Conservation (phyloP, 495 filamentous ascomycete species). For the Talaromyces proteolyticus region DNA sequence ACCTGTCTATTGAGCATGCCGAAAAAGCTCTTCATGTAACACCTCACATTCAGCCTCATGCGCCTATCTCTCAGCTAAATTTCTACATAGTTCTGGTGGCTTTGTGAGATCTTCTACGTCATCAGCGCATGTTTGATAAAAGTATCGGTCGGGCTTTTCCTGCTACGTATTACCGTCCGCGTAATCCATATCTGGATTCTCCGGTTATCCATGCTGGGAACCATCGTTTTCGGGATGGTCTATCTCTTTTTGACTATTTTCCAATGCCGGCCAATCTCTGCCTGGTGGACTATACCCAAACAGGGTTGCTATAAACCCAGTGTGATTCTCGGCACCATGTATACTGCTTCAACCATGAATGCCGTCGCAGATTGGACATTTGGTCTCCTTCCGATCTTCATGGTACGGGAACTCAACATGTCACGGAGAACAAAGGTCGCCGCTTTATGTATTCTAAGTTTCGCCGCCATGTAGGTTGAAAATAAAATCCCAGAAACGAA, state of each 20-base stretch:
- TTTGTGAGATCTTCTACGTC: constrained; percentile 32
- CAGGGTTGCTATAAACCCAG: constrained; percentile 18
- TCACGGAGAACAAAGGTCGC: constrained; percentile 4
- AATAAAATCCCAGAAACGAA: too few species aligned
- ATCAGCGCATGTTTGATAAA: constrained; percentile 28
- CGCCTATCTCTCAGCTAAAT: neutral
- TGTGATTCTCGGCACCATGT: constrained; percentile 14
- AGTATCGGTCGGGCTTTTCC: constrained; percentile 34
- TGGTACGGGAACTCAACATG: constrained; percentile 12
- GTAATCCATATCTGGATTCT: constrained; percentile 33
- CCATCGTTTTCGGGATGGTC: constrained; percentile 19
- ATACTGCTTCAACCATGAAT: constrained; percentile 16
- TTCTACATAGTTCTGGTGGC: constrained; percentile 9
- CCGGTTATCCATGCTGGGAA: constrained; percentile 13
- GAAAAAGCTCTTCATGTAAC: neutral
- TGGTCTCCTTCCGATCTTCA: constrained; percentile 13
- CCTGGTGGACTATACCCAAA: constrained; percentile 28
- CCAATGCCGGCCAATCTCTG: constrained; percentile 32
- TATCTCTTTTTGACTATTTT: constrained; percentile 37
- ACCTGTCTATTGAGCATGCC: neutral
- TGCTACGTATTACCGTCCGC: constrained; percentile 32
- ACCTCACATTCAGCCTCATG: neutral
- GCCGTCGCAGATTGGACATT: constrained; percentile 17
- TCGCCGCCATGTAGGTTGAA: constrained; percentile 18
- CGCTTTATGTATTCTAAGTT: constrained; percentile 10